These are phyloP conservation scores for Helenozyma rhizophorensis DNA, from an alignment of 805 yeast genomes.

Conservation along the genomic window DNA sequence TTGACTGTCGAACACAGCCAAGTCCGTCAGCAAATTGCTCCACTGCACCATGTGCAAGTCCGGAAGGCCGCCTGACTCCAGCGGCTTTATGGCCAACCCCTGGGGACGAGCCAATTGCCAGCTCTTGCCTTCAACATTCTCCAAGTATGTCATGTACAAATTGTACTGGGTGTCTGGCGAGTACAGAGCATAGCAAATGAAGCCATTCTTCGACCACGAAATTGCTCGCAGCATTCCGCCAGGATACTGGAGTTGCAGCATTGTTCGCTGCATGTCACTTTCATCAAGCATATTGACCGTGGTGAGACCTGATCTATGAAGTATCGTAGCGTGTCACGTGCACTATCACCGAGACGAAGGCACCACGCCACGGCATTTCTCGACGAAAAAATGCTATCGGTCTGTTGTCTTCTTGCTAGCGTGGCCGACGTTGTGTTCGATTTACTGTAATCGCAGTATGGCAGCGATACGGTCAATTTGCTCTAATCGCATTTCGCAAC, in stretches of 20 bases:
- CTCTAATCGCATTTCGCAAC: no score
- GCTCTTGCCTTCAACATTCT: conserved; percentile 65
- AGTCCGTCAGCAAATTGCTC: conserved; percentile 76
- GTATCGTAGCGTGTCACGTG: no score
- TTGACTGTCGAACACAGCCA: conserved; percentile 69
- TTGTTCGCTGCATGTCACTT: no score
- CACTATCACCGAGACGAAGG: no score
- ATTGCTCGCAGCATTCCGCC: conserved; percentile 20
- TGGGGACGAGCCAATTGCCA: conserved; percentile 75
- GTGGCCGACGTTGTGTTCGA: no score
- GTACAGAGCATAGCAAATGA: conserved; percentile 64
- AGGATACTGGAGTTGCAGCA: not conserved
- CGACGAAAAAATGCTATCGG: no score
- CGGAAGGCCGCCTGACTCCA: conserved; percentile 21
- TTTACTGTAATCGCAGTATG: no score
- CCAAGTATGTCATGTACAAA: conserved; percentile 62
- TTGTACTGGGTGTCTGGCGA: conserved; percentile 28
- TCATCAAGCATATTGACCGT: no score
- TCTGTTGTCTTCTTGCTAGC: no score
- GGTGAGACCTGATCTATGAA: no score
- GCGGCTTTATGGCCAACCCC: conserved; percentile 26
- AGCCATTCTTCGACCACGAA: conserved; percentile 83
- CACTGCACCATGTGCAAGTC: conserved; percentile 53
- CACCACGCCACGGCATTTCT: no score
- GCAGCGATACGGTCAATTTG: no score